These are phyloP conservation scores for Thamnidium elegans DNA, from an alignment of 192 early-diverging fungal species.

Conservation along the genomic window DNA sequence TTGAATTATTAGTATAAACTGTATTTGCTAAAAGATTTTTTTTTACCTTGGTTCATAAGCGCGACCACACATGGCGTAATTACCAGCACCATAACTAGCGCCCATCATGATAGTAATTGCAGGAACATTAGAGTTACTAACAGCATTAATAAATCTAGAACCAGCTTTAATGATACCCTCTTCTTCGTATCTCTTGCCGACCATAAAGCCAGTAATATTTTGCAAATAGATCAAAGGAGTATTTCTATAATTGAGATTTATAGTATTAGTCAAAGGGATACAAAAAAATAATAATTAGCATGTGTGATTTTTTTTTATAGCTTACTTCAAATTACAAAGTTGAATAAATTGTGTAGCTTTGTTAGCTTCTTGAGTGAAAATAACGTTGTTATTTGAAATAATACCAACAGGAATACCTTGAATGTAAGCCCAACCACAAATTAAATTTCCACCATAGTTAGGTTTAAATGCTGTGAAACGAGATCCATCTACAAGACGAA, in stretches of 20 bases:
- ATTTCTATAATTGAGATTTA: constrained; percentile 34
- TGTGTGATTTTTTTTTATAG: neutral
- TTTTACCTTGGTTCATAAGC: constrained; percentile 59
- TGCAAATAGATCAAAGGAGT: constrained; percentile 60
- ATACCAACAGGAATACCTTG: constrained; percentile 66
- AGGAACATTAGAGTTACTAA: constrained; percentile 58
- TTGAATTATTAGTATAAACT: neutral
- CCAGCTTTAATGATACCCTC: constrained; percentile 71
- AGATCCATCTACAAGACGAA: constrained; percentile 65
- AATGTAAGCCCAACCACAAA: constrained; percentile 63
- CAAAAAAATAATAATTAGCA: neutral
- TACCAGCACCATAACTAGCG: constrained; percentile 66
- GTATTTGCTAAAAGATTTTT: neutral
- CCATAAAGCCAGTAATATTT: constrained; percentile 75
- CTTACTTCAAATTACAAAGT: constrained; percentile 57
- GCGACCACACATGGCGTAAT: constrained; percentile 68
- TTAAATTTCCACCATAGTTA: constrained; percentile 60
- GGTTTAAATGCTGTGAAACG: constrained; percentile 64
- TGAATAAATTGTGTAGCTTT: constrained; percentile 71
- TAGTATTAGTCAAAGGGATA: neutral
- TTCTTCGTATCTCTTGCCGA: constrained; percentile 64
- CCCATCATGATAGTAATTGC: constrained; percentile 65
- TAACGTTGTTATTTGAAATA: constrained; percentile 62
- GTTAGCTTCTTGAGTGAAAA: constrained; percentile 63
- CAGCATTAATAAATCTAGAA: constrained; percentile 64